phyloP scores from a whole-genome alignment of 139 green algal species.

The Desmodesmus armatus region DNA sequence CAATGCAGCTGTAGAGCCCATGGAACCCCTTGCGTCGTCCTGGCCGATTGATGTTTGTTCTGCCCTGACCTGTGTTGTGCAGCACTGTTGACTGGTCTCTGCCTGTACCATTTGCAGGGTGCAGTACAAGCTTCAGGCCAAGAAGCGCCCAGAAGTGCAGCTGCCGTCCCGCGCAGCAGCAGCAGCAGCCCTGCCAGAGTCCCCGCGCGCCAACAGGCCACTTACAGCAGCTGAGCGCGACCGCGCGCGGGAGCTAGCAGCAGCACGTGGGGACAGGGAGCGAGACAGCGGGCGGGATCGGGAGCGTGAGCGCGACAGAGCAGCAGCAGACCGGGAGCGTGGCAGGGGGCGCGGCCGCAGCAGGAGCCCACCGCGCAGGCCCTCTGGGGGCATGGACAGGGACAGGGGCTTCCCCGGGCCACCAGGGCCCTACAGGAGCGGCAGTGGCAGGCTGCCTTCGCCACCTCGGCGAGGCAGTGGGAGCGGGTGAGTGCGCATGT shows the following conservation, averaged over 20 bases:
- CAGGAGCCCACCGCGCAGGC: background rate
- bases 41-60: too few relatives aligned
- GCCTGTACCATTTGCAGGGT: too few relatives aligned
- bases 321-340: background rate
- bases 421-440: background rate
- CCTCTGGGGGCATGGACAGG: background rate
- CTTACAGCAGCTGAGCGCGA: constrained; percentile 27
- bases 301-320: constrained; percentile 12
- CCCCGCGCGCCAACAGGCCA: background rate
- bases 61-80: too few relatives aligned
- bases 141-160: constrained; percentile 36
- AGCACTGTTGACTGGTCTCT: too few relatives aligned
- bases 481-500: background rate
- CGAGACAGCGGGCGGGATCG: background rate
- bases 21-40: too few relatives aligned
- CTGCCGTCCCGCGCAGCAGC: constrained; percentile 13
- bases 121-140: constrained; percentile 29
- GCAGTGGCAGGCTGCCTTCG: background rate
- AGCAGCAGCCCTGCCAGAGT: background rate
- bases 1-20: too few relatives aligned
- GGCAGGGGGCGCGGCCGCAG: background rate
- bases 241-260: constrained; percentile 12
- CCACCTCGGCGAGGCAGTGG: background rate
- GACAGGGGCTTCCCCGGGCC: background rate
- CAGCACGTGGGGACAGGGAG: background rate